Percentiles rank a stretch among this genome's conserved stretches.
Conservation (phyloP, 371 early-diverging fungal genomes). For the Apophysomyces trapeziformis region DNA sequence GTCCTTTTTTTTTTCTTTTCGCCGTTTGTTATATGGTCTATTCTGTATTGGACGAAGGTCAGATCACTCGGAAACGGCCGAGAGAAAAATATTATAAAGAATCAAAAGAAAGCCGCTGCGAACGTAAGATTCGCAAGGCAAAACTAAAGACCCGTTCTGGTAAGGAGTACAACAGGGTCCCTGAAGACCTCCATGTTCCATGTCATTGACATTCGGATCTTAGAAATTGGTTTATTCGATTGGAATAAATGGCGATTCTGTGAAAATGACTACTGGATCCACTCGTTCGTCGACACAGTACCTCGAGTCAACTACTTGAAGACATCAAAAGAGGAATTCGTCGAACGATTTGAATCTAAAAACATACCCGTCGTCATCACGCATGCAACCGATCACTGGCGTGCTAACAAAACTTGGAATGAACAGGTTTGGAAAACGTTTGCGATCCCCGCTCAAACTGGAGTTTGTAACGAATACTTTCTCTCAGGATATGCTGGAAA, state of each 20-base stretch:
- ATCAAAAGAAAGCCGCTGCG: slow-evolving; percentile 27
- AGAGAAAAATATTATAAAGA: slow-evolving; percentile 16
- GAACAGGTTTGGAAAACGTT: slow-evolving; percentile 45
- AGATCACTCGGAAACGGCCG: slow-evolving; percentile 1
- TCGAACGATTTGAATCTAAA: slow-evolving; percentile 59
- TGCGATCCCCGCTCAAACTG: too few species aligned
- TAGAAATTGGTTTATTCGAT: slow-evolving; percentile 61
- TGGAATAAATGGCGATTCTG: slow-evolving; percentile 61
- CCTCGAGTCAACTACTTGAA: slow-evolving; percentile 52
- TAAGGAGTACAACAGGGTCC: slow-evolving; percentile 17
- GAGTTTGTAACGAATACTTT: not conserved
- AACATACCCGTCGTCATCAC: slow-evolving; percentile 69
- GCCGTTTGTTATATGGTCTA: not conserved
- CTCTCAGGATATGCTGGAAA: slow-evolving; percentile 49
- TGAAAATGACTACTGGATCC: slow-evolving; percentile 55
- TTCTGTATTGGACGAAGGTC: not conserved
- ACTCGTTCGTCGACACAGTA: slow-evolving; percentile 47
- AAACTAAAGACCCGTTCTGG: slow-evolving; percentile 59
- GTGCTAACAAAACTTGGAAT: slow-evolving; percentile 63
- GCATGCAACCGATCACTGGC: slow-evolving; percentile 67
- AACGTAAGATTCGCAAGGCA: slow-evolving; percentile 49
- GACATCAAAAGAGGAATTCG: slow-evolving; percentile 62
- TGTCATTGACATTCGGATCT: not conserved
- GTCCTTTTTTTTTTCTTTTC: not conserved
- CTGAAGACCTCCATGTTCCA: not conserved